Base-by-base conservation (phyloP, 371 early-diverging fungal genomes). In the Actinomucor elegans region DNA sequence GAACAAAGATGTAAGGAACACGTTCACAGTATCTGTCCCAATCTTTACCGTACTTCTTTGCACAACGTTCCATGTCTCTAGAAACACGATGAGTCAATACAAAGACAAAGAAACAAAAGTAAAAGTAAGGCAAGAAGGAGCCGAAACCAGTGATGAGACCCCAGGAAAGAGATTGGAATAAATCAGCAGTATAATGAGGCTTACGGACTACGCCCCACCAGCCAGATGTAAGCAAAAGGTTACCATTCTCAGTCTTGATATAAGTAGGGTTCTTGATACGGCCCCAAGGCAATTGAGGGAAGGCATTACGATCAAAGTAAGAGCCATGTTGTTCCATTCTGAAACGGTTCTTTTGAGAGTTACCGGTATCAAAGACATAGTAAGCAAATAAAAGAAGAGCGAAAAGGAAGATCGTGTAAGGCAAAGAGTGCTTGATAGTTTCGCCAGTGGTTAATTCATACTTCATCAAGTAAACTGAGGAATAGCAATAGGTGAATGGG, bases 171-270 rank as follows among this genome's bases (percentile, higher is more conserved):
- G 88, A 81, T 89, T 93, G 89, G 33, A 88, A 60, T 75, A 91
- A 83, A 67, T 94, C 95, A 24, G 85, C 90, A 32, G 86, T 79
- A 71, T 94, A 94, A 64, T 94, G 91, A 42, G 91, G 86, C 73
- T 94, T 89, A 46, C 94, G 77, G 8, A 86, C 89, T 45, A 83
- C 57, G 15, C 92, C 92, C 90, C 92, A 94, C 93, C 93, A 94
- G 18, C 95, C 95, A 32, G 75, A 72, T 11, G 87, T 81, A 15
- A 94, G 72, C 55, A 94, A 76, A 54, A 81, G 71, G 70, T 83
- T 85, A 32, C 93, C 93, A 36, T 86, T 76, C 61, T 80, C 69
- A 12, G 93, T 94, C 52, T 82, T 75, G 56, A 94, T 84, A 64
- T 74, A 91, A 55, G 83, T 81, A 41, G 91, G 83, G 68, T 91